Percentiles rank a stretch among this genome's conserved stretches.
Evolutionary conservation across 164 flowering plant species (phyloP).

Genomic region (Berberis thunbergii): DNA sequence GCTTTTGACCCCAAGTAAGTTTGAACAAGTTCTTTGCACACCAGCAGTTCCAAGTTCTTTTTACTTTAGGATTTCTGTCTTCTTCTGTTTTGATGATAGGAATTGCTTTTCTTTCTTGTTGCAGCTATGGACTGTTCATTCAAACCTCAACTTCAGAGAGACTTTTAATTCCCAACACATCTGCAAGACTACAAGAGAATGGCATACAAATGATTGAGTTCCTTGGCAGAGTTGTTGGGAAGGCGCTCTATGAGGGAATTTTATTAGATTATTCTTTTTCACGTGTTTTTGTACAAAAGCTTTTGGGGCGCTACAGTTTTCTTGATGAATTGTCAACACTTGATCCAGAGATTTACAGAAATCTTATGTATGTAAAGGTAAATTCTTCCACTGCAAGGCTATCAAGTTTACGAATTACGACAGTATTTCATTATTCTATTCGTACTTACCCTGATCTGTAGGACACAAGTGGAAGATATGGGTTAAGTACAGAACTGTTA

Average conservation of each 20-base stretch:
- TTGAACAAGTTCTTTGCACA: not conserved
- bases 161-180: slow-evolving; percentile 69
- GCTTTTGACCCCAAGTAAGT: slow-evolving; percentile 90
- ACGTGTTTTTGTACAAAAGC: slow-evolving; percentile 91
- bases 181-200: slow-evolving; percentile 73
- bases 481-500: too few species aligned
- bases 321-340: slow-evolving; percentile 93
- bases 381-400: slow-evolving; percentile 2
- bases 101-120: slow-evolving; percentile 4
- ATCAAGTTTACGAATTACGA: too few species aligned
- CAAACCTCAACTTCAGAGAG: slow-evolving; percentile 88
- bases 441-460: too few species aligned
- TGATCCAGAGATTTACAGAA: slow-evolving; percentile 93
- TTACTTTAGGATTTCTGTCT: not conserved
- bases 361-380: slow-evolving; percentile 96
- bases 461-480: too few species aligned
- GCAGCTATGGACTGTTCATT: slow-evolving; percentile 81
- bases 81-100: not conserved
- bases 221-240: slow-evolving; percentile 96
- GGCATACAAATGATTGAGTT: slow-evolving; percentile 95
- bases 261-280: slow-evolving; percentile 94
- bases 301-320: slow-evolving; percentile 97
- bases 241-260: slow-evolving; percentile 99
- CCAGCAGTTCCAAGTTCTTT: slow-evolving; percentile 1
- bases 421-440: too few species aligned